phyloP scores from a whole-genome alignment of 306 rosid species.

The Vicia villosa region DNA sequence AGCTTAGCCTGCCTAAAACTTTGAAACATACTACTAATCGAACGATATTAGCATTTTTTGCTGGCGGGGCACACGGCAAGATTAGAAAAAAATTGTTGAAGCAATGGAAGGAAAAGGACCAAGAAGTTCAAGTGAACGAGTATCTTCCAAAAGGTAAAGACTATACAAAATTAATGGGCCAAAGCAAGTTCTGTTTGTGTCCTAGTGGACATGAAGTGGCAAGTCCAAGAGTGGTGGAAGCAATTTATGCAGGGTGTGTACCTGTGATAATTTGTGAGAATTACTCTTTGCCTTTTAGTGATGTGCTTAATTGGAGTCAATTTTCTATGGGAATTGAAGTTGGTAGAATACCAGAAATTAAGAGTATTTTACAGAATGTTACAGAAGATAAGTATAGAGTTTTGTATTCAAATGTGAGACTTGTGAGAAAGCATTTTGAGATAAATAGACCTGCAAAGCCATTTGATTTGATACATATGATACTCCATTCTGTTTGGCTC shows the following conservation, averaged over 20 bases:
- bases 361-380: conserved; percentile 54
- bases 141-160: conserved; percentile 52
- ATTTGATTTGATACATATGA: conserved; percentile 74
- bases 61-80: conserved; percentile 67
- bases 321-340: conserved; percentile 62
- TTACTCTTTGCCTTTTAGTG: conserved; percentile 70
- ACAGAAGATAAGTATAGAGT: conserved; percentile 44
- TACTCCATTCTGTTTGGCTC: conserved; percentile 81
- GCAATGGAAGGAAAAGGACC: conserved; percentile 69
- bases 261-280: conserved; percentile 67
- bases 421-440: conserved; percentile 60
- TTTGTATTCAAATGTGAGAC: conserved; percentile 51
- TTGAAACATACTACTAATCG: conserved; percentile 44
- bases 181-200: conserved; percentile 72
- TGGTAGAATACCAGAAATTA: conserved; percentile 55
- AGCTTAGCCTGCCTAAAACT: conserved; percentile 44
- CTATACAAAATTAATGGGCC: conserved; percentile 58
- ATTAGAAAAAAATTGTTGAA: conserved; percentile 51
- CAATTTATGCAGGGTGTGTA: conserved; percentile 70
- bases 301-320: conserved; percentile 71
- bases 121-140: conserved; percentile 64
- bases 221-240: conserved; percentile 82
- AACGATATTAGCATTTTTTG: conserved; percentile 60
- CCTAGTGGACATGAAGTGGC: conserved; percentile 93
- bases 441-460: conserved; percentile 67